These are phyloP conservation scores for Saccharum hybrid DNA, from an alignment of 202 grass and related monocot genomes.

Conservation along the genomic window DNA sequence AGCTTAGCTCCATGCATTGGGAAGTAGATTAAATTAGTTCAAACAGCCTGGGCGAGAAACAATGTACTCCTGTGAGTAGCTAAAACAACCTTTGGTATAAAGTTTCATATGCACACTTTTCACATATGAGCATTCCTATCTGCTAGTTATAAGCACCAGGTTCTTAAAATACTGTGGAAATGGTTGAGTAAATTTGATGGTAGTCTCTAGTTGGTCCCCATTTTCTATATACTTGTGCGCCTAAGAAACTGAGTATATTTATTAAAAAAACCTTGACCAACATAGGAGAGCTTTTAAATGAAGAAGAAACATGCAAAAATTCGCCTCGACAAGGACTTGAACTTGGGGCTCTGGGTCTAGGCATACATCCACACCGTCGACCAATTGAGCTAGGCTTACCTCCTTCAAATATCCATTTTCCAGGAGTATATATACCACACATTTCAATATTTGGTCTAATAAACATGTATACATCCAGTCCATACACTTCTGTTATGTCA, in stretches of 20 bases:
- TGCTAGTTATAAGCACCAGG: conserved; percentile 26
- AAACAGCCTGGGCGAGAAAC: conserved; percentile 4
- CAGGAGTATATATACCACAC: neutral
- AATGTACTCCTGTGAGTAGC: neutral
- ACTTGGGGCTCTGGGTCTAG: neutral
- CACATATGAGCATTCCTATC: conserved; percentile 12
- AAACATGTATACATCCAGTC: neutral
- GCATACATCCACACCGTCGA: neutral
- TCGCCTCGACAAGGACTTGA: neutral
- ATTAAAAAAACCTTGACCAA: neutral
- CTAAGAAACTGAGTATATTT: neutral
- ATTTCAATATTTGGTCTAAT: neutral
- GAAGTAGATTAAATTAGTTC: conserved; percentile 35
- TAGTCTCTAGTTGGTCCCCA: neutral
- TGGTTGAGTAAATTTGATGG: conserved; percentile 24
- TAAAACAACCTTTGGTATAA: conserved; percentile 20
- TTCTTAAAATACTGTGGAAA: conserved; percentile 27
- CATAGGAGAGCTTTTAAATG: neutral
- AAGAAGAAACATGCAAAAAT: neutral
- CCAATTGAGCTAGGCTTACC: neutral
- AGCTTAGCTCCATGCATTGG: conserved; percentile 17
- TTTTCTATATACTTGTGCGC: neutral
- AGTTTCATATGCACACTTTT: conserved; percentile 12
- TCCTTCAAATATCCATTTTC: neutral
- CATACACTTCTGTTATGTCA: conserved; percentile 1